Evolutionary conservation across 192 early-diverging fungal species (phyloP), one percentile per base, ranked within the genome.

Genomic region (Funneliformis geosporum): DNA sequence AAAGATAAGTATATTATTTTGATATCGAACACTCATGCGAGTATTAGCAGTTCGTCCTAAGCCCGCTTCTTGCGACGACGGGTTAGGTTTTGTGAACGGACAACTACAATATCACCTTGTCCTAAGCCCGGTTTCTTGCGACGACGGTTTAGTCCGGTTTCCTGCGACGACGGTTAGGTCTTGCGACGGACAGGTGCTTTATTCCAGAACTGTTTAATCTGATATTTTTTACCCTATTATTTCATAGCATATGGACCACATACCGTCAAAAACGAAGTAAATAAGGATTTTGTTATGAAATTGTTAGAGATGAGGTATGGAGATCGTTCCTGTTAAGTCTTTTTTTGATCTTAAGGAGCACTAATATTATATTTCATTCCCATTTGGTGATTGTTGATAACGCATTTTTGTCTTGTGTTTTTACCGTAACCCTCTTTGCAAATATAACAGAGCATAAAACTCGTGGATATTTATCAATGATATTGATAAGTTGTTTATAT

Each of bases 1-100:
- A 68, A 68, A 67, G 66, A 68, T 68, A 68, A 68, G 66, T 68
- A 68, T 68, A 68, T 68, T 68, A 68, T 68, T 68, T 68, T 27
- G 66, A 68, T 27, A 25, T 68, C 25, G 66, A 68, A 68, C 25
- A 40, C 66, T 68, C 25, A 27, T 68, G 25, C 25, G 66, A 68
- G 66, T 40, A 68, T 68, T 68, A 14, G 25, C 66, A 68, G 66
- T 68, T 68, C 66, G 25, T 68, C 25, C 66, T 68, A 68, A 68
- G 25, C 66, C 66, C 27, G 25, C 66, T 27, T 68, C 66, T 68
- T 68, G 25, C 25, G 25, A 68, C 27, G 25, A 68, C 25, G 28
- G 66, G 25, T 68, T 68, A 68, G 66, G 66, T 68, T 68, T 28
- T 27, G 66, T 27, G 28, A 68, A n/a, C 25, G 25, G 66, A 68